Evolutionary conservation across 2,329 filamentous ascomycete genomes (phyloP).

Genomic region (Pestalotiopsis sp.): DNA sequence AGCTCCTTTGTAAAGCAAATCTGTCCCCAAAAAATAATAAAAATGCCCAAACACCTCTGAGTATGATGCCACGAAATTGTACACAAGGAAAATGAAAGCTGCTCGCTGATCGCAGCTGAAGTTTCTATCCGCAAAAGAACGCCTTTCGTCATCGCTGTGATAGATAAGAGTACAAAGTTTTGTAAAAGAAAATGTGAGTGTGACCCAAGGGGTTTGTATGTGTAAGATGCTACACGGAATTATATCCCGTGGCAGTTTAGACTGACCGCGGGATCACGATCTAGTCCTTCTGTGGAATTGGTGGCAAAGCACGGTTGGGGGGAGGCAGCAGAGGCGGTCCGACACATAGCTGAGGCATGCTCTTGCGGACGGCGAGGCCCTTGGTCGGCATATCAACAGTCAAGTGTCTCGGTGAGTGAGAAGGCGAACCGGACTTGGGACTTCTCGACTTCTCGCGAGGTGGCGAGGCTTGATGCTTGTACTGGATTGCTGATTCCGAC

Average conservation of each 20-base stretch:
- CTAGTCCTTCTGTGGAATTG: constrained; percentile 18
- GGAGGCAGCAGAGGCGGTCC: constrained; percentile 18
- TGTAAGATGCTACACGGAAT: background rate
- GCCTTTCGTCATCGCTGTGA: background rate
- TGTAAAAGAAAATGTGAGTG: background rate
- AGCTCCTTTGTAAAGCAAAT: background rate
- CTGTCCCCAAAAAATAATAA: background rate
- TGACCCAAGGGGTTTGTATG: background rate
- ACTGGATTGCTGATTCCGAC: background rate
- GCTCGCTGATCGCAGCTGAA: background rate
- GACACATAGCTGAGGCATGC: constrained; percentile 20
- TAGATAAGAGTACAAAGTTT: constrained; percentile 5
- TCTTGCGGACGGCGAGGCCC: constrained; percentile 13
- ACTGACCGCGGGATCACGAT: background rate
- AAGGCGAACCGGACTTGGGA: constrained; percentile 1
- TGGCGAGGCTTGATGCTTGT: background rate
- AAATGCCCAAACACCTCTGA: background rate
- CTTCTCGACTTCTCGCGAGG: background rate
- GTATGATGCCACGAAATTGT: background rate
- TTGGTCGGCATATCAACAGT: constrained; percentile 9
- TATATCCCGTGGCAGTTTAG: background rate
- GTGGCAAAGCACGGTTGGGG: constrained; percentile 19
- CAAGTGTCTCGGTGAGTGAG: constrained; percentile 4
- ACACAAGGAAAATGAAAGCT: background rate
- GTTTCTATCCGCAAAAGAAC: constrained; percentile 4